Percentiles rank a stretch among this genome's conserved stretches.
Conservation (phyloP, 2,329 filamentous ascomycete genomes). For the Hymenoscyphus linearis region DNA sequence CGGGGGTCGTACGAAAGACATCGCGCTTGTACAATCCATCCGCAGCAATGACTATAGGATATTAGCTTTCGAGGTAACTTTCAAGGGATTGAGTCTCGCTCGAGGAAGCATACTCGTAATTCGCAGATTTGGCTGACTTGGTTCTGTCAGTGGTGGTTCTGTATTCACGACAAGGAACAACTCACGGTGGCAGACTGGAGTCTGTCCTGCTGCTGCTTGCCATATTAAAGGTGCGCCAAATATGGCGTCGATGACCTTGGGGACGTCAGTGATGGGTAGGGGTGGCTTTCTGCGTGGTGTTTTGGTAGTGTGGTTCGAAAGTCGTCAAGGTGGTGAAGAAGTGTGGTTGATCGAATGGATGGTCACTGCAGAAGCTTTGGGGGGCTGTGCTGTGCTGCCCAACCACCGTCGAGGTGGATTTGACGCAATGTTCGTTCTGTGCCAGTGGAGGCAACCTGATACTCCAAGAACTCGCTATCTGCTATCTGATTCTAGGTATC, state of each 20-base stretch:
- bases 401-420: conserved; percentile 17
- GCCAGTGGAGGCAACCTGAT: not conserved
- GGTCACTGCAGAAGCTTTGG: conserved; percentile 11
- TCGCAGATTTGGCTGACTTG: conserved; percentile 78
- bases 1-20: conserved; percentile 78
- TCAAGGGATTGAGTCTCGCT: not conserved
- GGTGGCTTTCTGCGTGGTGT: conserved; percentile 10
- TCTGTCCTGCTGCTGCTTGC: conserved; percentile 46
- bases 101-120: conserved; percentile 68
- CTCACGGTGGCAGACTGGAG: conserved; percentile 59
- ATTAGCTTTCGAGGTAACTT: conserved; percentile 34
- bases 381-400: conserved; percentile 28
- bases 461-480: not conserved
- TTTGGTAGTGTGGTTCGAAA: conserved; percentile 8
- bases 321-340: conserved; percentile 17
- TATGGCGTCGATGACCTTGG: conserved; percentile 30
- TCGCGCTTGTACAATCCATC: conserved; percentile 98
- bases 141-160: conserved; percentile 22
- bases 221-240: conserved; percentile 37
- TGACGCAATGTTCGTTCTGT: conserved; percentile 16
- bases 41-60: conserved; percentile 80
- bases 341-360: not conserved
- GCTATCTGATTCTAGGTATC: not conserved
- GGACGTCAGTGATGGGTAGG: conserved; percentile 25
- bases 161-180: conserved; percentile 24